phyloP scores from a whole-genome alignment of 2,329 filamentous ascomycete genomes.

The Cytospora schulzeri region DNA sequence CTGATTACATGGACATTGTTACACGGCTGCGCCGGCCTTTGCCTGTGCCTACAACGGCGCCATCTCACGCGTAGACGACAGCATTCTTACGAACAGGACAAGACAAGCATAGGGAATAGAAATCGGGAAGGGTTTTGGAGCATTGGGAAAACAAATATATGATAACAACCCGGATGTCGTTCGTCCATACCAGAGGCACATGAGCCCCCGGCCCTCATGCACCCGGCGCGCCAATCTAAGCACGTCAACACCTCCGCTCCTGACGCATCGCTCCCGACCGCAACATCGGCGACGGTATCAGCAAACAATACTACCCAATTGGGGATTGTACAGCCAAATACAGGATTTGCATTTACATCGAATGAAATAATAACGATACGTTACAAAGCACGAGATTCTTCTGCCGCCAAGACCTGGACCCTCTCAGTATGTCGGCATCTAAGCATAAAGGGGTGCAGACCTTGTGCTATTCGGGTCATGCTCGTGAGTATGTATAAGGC shows the following conservation, averaged over 20 bases:
- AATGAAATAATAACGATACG: background rate
- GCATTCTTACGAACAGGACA: background rate
- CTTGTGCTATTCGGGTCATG: background rate
- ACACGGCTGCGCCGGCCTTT: constrained; percentile 47
- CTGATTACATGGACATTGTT: constrained; percentile 70
- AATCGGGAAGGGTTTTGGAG: background rate
- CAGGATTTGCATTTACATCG: background rate
- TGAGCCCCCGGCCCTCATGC: background rate
- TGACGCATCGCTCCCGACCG: constrained; percentile 15
- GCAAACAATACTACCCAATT: constrained; percentile 3
- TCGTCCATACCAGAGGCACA: background rate
- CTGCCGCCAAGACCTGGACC: background rate
- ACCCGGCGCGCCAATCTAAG: constrained; percentile 11
- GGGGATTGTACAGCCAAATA: background rate
- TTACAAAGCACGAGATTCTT: background rate
- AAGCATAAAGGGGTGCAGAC: background rate
- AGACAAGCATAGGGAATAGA: background rate
- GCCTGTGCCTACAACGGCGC: constrained; percentile 40
- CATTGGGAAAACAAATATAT: background rate
- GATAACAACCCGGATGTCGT: background rate
- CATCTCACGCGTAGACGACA: background rate
- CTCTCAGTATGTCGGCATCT: background rate
- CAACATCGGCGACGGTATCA: constrained; percentile 8
- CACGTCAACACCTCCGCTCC: constrained; percentile 12
- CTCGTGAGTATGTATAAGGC: background rate